Evolutionary conservation across 306 rosid genomes (phyloP), one percentile per base, ranked within the genome.

Genomic region (Albizia julibrissin): DNA sequence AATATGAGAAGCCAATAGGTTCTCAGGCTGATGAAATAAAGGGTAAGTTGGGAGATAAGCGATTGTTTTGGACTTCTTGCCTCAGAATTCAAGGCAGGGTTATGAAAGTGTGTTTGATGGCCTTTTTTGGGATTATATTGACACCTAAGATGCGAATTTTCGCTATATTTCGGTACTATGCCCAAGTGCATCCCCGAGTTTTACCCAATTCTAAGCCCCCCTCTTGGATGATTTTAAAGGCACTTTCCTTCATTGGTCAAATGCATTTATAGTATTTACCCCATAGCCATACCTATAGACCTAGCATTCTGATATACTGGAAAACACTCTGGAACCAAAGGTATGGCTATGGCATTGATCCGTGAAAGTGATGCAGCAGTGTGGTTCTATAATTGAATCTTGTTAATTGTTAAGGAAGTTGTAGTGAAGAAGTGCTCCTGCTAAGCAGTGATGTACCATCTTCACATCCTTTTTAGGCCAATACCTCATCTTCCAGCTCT

Each of bases 41-140:
- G 13, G 39, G 34, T 37, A 40, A 64, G 62, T 16, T 56, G 18
- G 27, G 65, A 72, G 6, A 44, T 31, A 33, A 44, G 65, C 62
- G 49, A 40, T 37, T 39, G 59, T 42, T 40, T 22, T n/a, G 74
- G 74, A 42, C 10, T n/a, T 9, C 12, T 69, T 69, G 74, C 34
- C 54, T 42, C 56, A 5, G 54, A 22, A 42, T 70, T 69, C 16
- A 42, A 70, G 56, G n/a, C 44, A 12, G 54, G 7, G 18, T 1
- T 40, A 42, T n/a, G 5, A 42, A 21, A 21, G 10, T 61, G 6
- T 12, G 54, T 43, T 22, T 70, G 75, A 22, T 42, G 27, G 21
- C 67, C 62, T n/a, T 39, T 72, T 50, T 72, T 49, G 54, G 82
- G 61, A 71, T 39, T 44, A 61, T 27, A 21, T 42, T 59, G 74